phyloP scores from a whole-genome alignment of 2,329 filamentous ascomycete species.

The Pseudofabraea citricarpa region DNA sequence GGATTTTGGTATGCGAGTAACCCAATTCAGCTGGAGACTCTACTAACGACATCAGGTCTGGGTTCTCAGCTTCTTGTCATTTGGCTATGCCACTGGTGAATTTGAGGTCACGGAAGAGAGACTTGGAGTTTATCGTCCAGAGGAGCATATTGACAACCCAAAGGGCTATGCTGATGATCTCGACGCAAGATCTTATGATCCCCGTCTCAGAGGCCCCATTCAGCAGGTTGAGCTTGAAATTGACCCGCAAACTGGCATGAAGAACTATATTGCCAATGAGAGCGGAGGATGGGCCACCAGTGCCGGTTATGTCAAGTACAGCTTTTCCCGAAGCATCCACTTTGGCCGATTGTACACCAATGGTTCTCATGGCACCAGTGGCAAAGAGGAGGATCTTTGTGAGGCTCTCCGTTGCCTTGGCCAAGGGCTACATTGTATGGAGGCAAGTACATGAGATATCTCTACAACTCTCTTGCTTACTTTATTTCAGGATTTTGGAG shows the following conservation, averaged over 20 bases:
- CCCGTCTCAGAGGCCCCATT: slow-evolving; percentile 76
- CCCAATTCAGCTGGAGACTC: background rate
- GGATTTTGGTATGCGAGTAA: slow-evolving; percentile 51
- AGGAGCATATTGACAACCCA: slow-evolving; percentile 72
- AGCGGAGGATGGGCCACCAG: slow-evolving; percentile 84
- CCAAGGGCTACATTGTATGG: slow-evolving; percentile 52
- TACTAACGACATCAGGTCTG: slow-evolving; percentile 48
- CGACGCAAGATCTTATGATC: slow-evolving; percentile 80
- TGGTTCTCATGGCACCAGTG: slow-evolving; percentile 51
- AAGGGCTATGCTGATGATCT: slow-evolving; percentile 80
- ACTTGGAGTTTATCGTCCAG: slow-evolving; percentile 74
- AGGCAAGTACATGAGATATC: slow-evolving; percentile 12
- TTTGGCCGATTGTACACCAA: slow-evolving; percentile 71
- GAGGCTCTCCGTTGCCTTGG: slow-evolving; percentile 66
- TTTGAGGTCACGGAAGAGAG: slow-evolving; percentile 80
- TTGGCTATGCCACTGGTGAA: slow-evolving; percentile 81
- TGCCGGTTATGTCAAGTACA: slow-evolving; percentile 75
- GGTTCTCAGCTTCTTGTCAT: slow-evolving; percentile 76
- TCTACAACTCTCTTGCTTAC: background rate
- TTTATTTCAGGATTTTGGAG: slow-evolving; percentile 61
- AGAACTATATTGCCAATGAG: slow-evolving; percentile 98
- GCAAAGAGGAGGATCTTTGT: slow-evolving; percentile 72
- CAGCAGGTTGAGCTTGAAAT: slow-evolving; percentile 66
- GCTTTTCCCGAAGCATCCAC: slow-evolving; percentile 69
- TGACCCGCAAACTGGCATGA: slow-evolving; percentile 83